Conservation (phyloP, 495 filamentous ascomycete genomes). For the Trichoderma virens region DNA sequence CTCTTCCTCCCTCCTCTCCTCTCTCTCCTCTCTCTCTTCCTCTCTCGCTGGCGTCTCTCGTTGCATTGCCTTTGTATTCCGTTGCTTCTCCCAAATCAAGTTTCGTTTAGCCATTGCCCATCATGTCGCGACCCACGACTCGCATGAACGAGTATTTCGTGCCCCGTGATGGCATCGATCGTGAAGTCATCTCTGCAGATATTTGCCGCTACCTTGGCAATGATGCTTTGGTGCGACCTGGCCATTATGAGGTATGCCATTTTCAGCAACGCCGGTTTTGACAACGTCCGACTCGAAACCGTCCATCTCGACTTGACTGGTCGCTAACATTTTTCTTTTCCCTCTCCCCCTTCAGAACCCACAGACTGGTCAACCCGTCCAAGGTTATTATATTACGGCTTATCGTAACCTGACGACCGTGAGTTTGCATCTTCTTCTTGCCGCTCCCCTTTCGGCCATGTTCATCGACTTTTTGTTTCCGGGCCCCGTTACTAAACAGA, state of each 20-base stretch:
- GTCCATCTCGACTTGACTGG: background rate
- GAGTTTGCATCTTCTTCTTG: conserved; percentile 31
- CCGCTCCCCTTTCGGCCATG: background rate
- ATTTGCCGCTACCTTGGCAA: conserved; percentile 91
- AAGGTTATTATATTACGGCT: conserved; percentile 79
- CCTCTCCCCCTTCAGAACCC: conserved; percentile 25
- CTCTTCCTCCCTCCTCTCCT: conserved; percentile 17
- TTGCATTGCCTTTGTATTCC: background rate
- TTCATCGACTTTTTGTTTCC: background rate
- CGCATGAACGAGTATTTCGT: conserved; percentile 82
- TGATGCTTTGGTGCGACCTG: conserved; percentile 83
- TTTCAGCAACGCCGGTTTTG: conserved; percentile 9
- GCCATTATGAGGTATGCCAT: conserved; percentile 64
- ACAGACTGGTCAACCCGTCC: conserved; percentile 49
- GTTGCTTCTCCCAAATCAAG: background rate
- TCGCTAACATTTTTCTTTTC: conserved; percentile 19
- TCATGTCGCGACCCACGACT: conserved; percentile 33
- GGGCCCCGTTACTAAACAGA: background rate
- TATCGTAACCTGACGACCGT: conserved; percentile 83
- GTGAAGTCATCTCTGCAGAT: conserved; percentile 90
- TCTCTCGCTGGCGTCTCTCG: conserved; percentile 11
- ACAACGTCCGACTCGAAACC: background rate
- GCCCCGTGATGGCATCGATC: conserved; percentile 80
- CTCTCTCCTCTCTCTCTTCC: conserved; percentile 9
- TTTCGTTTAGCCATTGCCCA: background rate